Evolutionary conservation across 176 grass and related monocot species (phyloP).

Genomic region (Aegilops bicornis): DNA sequence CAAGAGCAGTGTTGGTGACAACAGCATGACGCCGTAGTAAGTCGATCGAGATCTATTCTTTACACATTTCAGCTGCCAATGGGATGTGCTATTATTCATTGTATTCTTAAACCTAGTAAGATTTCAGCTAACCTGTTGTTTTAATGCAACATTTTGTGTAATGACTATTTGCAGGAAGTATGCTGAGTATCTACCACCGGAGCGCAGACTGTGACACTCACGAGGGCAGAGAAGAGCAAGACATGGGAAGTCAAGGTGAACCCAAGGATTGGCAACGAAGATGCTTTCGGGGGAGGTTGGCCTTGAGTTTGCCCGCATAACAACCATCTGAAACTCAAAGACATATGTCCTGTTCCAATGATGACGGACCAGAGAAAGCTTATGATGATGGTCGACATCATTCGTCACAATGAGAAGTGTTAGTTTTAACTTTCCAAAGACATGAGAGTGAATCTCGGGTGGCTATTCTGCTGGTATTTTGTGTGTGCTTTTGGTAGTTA

Average conservation of each 20-base stretch:
- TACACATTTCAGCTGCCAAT: not conserved
- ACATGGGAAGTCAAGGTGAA: slow-evolving; percentile 1
- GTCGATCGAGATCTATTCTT: not conserved
- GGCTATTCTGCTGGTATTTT: not conserved
- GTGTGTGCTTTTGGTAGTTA: not conserved
- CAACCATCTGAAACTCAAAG: slow-evolving; percentile 22
- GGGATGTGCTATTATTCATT: not conserved
- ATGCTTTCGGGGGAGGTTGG: not conserved
- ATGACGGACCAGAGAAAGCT: not conserved
- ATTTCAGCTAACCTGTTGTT: not conserved
- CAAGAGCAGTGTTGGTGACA: slow-evolving; percentile 3
- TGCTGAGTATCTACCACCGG: not conserved
- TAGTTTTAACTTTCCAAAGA: not conserved
- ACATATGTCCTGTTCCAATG: slow-evolving; percentile 53
- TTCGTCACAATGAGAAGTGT: not conserved
- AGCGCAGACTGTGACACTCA: slow-evolving; percentile 15
- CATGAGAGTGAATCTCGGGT: not conserved
- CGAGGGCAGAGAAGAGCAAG: not conserved
- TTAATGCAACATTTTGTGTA: not conserved
- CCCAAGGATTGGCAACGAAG: not conserved
- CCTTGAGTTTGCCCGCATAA: slow-evolving; percentile 17
- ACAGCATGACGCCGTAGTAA: not conserved
- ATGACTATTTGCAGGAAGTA: not conserved
- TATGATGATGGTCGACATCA: slow-evolving; percentile 35
- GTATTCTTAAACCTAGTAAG: not conserved